Evolutionary conservation across 2,329 filamentous ascomycete species (phyloP).

Genomic region (Penicillium sp.): DNA sequence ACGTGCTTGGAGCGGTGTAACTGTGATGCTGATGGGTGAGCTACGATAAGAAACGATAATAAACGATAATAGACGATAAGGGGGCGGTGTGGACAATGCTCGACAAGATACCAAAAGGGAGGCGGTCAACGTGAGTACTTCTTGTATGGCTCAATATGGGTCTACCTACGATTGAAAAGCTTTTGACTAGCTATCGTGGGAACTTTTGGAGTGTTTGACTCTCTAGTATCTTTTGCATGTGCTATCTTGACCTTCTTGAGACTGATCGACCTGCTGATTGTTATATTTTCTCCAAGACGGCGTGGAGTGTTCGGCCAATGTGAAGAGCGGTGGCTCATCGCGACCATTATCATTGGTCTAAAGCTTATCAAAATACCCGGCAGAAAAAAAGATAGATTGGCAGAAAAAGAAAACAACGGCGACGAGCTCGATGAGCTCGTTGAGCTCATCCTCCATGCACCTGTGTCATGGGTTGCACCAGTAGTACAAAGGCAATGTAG

Average conservation of each 20-base stretch:
- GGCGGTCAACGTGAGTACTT: too few species aligned
- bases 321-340: background rate
- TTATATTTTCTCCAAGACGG: background rate
- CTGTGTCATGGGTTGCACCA: background rate
- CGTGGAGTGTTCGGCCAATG: background rate
- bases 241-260: too few species aligned
- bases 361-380: background rate
- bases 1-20: slow-evolving; percentile 5
- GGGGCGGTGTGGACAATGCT: background rate
- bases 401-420: slow-evolving; percentile 6
- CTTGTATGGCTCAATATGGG: too few species aligned
- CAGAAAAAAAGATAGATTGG: background rate
- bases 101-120: too few species aligned
- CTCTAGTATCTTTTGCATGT: too few species aligned
- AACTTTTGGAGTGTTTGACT: too few species aligned
- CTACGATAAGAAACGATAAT: background rate
- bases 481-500: background rate
- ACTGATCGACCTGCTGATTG: too few species aligned
- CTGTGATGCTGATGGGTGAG: background rate
- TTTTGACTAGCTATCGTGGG: too few species aligned
- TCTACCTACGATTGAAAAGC: too few species aligned
- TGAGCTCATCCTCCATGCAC: background rate
- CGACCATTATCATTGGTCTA: background rate
- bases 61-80: background rate
- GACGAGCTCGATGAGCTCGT: background rate